Conservation (phyloP, 805 yeast genomes). For the Ogataea pini region DNA sequence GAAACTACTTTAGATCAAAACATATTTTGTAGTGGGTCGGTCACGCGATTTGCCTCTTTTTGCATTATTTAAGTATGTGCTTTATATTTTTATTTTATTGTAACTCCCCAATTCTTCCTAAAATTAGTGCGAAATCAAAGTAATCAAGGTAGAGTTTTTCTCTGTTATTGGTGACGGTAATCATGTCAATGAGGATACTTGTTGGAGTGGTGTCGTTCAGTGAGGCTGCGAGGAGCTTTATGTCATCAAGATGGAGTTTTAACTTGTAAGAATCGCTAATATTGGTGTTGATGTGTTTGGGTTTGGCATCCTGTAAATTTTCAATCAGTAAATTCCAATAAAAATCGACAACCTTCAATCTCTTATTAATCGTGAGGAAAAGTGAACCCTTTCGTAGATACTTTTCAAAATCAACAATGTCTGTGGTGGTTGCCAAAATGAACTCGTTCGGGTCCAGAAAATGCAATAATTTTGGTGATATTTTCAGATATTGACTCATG, state of each 20-base stretch:
- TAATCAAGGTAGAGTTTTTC: conserved; percentile 39
- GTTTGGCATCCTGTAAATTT: conserved; percentile 18
- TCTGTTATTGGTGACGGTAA: conserved; percentile 43
- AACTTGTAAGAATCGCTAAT: conserved; percentile 13
- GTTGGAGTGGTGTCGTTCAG: conserved; percentile 37
- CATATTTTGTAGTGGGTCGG: conserved; percentile 56
- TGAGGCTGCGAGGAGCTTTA: conserved; percentile 31
- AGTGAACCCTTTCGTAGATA: conserved; percentile 43
- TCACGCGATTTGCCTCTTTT: neutral
- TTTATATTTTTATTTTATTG: conserved; percentile 10
- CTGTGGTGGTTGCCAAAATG: conserved; percentile 39
- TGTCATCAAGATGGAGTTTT: conserved; percentile 39
- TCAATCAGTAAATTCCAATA: conserved; percentile 43
- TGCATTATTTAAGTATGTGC: conserved; percentile 7
- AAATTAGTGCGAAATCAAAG: conserved; percentile 47
- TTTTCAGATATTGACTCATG: conserved; percentile 31
- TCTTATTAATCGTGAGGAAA: conserved; percentile 37
- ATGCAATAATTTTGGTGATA: conserved; percentile 33
- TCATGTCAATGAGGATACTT: conserved; percentile 44
- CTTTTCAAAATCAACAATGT: conserved; percentile 50
- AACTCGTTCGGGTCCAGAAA: conserved; percentile 34
- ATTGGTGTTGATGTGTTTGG: too few relatives aligned
- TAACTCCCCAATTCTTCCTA: conserved; percentile 50
- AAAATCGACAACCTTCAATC: conserved; percentile 37
- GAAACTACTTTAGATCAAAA: conserved; percentile 87